Conservation (phyloP, 768 basidiomycete genomes). For the Terana coerulea region DNA sequence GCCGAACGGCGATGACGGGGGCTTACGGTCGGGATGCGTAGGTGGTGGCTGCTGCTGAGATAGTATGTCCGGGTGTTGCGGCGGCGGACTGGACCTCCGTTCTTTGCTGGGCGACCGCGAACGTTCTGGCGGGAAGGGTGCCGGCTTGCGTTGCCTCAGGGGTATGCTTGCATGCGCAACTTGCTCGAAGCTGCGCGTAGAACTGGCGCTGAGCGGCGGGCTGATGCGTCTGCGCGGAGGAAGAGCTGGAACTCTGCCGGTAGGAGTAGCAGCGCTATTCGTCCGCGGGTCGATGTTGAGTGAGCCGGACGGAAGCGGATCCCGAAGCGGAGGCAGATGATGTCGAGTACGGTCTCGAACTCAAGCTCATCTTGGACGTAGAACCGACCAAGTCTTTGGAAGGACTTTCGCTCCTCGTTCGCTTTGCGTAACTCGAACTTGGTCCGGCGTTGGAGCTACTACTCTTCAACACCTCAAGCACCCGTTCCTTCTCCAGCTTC, state of each 20-base stretch:
- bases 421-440: not conserved
- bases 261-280: slow-evolving; percentile 11
- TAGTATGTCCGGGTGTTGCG: slow-evolving; percentile 26
- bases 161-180: slow-evolving; percentile 36
- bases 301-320: slow-evolving; percentile 8
- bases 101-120: slow-evolving; percentile 13
- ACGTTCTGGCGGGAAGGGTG: slow-evolving; percentile 3
- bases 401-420: slow-evolving; percentile 22
- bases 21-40: slow-evolving; percentile 52
- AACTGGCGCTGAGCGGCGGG: slow-evolving; percentile 17
- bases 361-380: too few relatives aligned
- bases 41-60: slow-evolving; percentile 36
- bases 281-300: slow-evolving; percentile 1
- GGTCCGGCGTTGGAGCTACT: slow-evolving; percentile 24
- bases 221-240: slow-evolving; percentile 35
- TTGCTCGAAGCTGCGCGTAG: slow-evolving; percentile 35
- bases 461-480: slow-evolving; percentile 69
- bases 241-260: slow-evolving; percentile 26
- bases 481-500: slow-evolving; percentile 63
- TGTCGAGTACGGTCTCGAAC: slow-evolving; percentile 4
- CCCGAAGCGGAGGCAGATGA: slow-evolving; percentile 13
- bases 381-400: too few relatives aligned
- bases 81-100: slow-evolving; percentile 14
- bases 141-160: not conserved
- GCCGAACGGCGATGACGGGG: slow-evolving; percentile 10